Base-by-base conservation (phyloP, 495 filamentous ascomycete species). In the Podospora fimiseda region DNA sequence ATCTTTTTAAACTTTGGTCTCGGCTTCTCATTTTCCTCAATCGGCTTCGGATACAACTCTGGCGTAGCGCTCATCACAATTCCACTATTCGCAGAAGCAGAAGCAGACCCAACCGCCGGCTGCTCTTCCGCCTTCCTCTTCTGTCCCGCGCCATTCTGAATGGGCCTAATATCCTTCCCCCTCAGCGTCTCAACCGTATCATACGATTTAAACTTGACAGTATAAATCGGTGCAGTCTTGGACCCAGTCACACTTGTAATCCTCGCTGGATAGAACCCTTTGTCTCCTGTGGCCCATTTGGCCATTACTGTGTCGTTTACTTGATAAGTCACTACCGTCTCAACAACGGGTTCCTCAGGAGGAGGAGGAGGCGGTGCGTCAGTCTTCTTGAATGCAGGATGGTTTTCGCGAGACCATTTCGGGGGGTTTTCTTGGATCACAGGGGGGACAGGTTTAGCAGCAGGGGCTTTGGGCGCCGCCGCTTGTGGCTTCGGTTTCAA, bases 101-200 rank as follows among this genome's bases (percentile, higher is more conserved):
- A 20, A 3, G 64, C 52, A 18, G 61, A n/a, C 64, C 66, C 18
- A 67, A 58, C 13, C 43, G 15, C 40, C 79, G 82, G 64, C 78
- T 87, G 73, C n/a, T n/a, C n/a, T n/a, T 95, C 90, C 75, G 90
- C 89, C 74, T 95, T 96, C 66, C 92, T 84, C 75, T 95, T 95
- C 68, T 85, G 84, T 50, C 85, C 81, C 66, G 76, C 80, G 38
- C 74, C 70, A n/a, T 14, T 37, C 13, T 18, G 11, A n/a, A 92
- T 70, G 49, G 91, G 85, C 55, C 86, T 85, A 63, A 98, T 85
- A 64, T 96, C 89, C 71, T 89, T 87, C 52, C 83, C 78, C 46
- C 85, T 80, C 55, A 96, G 73, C 42, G 88, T 94, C 70, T 96
- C 89, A 42, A 89, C 89, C 14, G 81, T 90, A 55, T 83, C 80